Evolutionary conservation across 2,329 filamentous ascomycete genomes (phyloP), one percentile per base, ranked within the genome.

Genomic region (Fusarium sp.): DNA sequence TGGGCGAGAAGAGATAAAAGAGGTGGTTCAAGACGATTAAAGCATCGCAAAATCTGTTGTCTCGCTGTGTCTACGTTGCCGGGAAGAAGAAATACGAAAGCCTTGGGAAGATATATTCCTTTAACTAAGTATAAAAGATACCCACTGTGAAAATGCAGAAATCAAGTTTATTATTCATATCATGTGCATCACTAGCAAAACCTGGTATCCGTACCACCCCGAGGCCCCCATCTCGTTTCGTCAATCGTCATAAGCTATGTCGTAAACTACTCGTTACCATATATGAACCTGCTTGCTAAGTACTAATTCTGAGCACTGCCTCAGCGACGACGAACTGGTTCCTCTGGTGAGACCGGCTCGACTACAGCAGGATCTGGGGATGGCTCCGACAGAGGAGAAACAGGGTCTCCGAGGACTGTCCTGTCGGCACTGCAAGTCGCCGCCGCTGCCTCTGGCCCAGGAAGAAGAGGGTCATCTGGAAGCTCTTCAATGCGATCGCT

Each of bases 21-120:
- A 91, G 79, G 78, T 91, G 73, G 88, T 91, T 6, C 88, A 91
- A 78, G 89, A 91, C 72, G 88, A 91, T 75, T 89, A 76, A 67
- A 73, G 53, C 17, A 23, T 17, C n/a, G 18, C 32, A 65, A 20
- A 13, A 60, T 41, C 45, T 52, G 44, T 33, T 18, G 23, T 26
- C 30, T 30, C 41, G 20, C 44, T 30, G 32, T 45, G 26, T 45
- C 42, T 17, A 54, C 23, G 17, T 49, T 54, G 32, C 27, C 15
- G 4, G 33, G 27, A 42, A 41, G 40, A 45, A 32, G 53, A 50
- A 33, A 26, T 59, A 38, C 48, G 33, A 48, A 38, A 57, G 27
- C 23, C 46, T 38, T 48, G 45, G 40, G 13, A 52, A 50, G 40
- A 45, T 20, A 46, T 32, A 32, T 23, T 56, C 41, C 23, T 56